Percentiles rank a stretch among this genome's conserved stretches.
phyloP scores from a whole-genome alignment of 192 early-diverging fungal species.

The Pilaira anomala region DNA sequence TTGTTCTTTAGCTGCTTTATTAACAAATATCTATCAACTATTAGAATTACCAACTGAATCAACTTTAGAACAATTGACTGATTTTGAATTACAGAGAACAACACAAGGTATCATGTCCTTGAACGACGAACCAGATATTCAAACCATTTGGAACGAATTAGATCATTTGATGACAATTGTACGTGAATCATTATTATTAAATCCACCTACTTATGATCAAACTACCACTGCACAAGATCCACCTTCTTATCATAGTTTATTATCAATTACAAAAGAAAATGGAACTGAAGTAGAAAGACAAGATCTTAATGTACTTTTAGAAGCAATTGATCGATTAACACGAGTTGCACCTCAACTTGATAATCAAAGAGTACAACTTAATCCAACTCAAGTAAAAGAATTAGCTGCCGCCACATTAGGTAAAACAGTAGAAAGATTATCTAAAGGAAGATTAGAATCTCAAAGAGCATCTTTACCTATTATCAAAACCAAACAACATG shows the following conservation, averaged over 20 bases:
- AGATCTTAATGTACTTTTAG: slow-evolving; percentile 52
- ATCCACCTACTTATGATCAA: neutral
- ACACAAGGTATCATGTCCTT: slow-evolving; percentile 1
- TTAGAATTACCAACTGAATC: slow-evolving; percentile 46
- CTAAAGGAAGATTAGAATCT: slow-evolving; percentile 38
- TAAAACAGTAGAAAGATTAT: slow-evolving; percentile 43
- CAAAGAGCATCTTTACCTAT: slow-evolving; percentile 32
- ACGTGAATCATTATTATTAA: slow-evolving; percentile 3
- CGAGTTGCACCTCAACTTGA: slow-evolving; percentile 47
- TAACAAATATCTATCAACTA: slow-evolving; percentile 49
- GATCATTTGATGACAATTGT: slow-evolving; percentile 37
- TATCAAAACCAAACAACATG: slow-evolving; percentile 22
- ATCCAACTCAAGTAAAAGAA: slow-evolving; percentile 38
- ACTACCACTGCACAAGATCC: too few species aligned
- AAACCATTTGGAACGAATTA: slow-evolving; percentile 40
- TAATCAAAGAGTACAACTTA: slow-evolving; percentile 53
- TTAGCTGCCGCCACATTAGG: slow-evolving; percentile 44
- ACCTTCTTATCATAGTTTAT: too few species aligned
- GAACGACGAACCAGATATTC: slow-evolving; percentile 17
- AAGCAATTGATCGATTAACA: slow-evolving; percentile 51
- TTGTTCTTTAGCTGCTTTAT: slow-evolving; percentile 51
- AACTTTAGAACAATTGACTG: slow-evolving; percentile 25
- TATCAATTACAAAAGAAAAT: too few species aligned
- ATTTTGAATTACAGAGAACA: slow-evolving; percentile 17
- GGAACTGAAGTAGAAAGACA: slow-evolving; percentile 15